Evolutionary conservation across 441 rosid genomes (phyloP), one percentile per base, ranked within the genome.

Genomic region (Kokia cookei): DNA sequence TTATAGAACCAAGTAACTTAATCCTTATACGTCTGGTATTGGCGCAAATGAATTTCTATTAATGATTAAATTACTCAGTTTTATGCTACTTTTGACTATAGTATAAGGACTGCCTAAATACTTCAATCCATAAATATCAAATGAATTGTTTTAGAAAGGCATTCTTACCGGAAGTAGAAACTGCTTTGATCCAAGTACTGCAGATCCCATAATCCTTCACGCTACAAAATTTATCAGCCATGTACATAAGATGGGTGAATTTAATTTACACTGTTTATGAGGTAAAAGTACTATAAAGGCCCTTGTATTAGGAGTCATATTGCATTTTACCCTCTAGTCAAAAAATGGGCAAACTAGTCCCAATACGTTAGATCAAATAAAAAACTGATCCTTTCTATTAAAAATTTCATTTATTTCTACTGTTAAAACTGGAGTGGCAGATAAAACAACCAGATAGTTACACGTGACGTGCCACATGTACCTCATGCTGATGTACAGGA

Each of bases 181-280:
- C 74, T 65, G 83, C 84, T 75, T 81, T 80, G 75, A 83, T 66
- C 94, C 96, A 91, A 15, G 80, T 76, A 72, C 81, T 80, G 61
- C 86, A 93, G 55, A 86, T 80, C 47, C 94, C 83, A 66, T 77
- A 77, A 27, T 85, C 90, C 82, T 82, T 84, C 57, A 91, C 57
- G 17, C 17, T 11, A 61, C 6, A 57, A 57, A 22, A 29, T 29
- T 29, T 57, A 8, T 10, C 22, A 59, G 65, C 19, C 14, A 60
- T 29, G 43, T 13, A 2, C 2, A 60, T 26, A 60, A 13, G 42
- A 19, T 29, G 9, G 3, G 32, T 29, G 42, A 60, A 60, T 42
- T 29, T 29, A 61, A 29, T 29, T 61, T 32, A 29, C 12, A 14
- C 12, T 29, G 43, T 32, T 61, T 29, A 40, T 5, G 19, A 14